phyloP scores from a whole-genome alignment of 129 eudicot genomes.

The Arctium lappa region DNA sequence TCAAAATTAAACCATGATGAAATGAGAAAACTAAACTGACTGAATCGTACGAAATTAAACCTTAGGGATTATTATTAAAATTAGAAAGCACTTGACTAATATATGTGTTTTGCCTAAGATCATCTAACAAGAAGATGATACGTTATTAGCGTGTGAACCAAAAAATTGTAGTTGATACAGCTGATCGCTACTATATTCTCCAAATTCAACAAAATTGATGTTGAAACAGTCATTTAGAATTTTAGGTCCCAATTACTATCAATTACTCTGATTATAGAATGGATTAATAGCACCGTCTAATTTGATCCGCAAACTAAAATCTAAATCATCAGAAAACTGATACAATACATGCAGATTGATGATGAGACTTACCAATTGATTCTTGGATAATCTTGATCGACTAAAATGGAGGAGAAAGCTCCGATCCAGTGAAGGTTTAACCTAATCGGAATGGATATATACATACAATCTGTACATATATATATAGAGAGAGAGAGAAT shows the following conservation, averaged over 20 bases:
- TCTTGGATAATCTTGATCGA: background rate
- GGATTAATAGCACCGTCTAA: background rate
- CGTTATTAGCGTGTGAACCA: background rate
- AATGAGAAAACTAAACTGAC: background rate
- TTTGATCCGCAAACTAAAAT: background rate
- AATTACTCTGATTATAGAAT: background rate
- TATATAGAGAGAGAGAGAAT: background rate
- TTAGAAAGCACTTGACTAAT: background rate
- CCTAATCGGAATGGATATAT: background rate
- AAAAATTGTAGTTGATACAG: background rate
- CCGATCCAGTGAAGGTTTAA: background rate
- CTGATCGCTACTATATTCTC: conserved; percentile 3
- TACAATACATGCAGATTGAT: background rate
- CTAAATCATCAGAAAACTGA: background rate
- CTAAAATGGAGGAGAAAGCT: conserved; percentile 12
- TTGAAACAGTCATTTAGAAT: background rate
- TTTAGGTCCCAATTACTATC: background rate
- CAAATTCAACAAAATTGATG: background rate
- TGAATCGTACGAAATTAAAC: background rate
- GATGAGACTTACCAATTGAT: background rate
- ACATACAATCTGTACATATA: background rate
- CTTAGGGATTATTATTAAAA: background rate
- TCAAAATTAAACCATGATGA: background rate
- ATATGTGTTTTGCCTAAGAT: background rate
- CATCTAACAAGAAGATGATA: background rate